Conservation (phyloP, 306 rosid genomes). For the Clitoria ternatea region DNA sequence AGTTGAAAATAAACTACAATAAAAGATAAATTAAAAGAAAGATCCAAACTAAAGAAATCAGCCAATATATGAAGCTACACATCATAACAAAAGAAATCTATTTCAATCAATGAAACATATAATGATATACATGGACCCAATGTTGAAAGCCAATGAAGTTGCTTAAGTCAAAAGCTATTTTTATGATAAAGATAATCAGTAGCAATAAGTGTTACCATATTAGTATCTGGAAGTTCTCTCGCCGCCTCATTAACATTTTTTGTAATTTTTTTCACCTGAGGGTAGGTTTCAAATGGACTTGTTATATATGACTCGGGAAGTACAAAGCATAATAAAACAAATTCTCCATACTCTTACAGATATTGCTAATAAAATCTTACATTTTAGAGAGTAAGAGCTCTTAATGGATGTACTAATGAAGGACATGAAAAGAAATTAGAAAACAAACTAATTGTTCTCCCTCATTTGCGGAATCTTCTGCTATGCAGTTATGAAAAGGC, state of each 20-base stretch:
- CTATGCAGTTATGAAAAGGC: slow-evolving; percentile 69
- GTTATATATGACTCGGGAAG: slow-evolving; percentile 5
- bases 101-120: too few species aligned
- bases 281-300: slow-evolving; percentile 14
- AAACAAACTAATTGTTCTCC: slow-evolving; percentile 67
- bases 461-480: slow-evolving; percentile 59
- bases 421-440: slow-evolving; percentile 22
- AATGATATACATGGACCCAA: too few species aligned
- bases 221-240: slow-evolving; percentile 96
- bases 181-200: background rate
- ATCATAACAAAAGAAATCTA: too few species aligned
- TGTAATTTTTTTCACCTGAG: slow-evolving; percentile 78
- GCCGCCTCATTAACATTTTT: slow-evolving; percentile 81
- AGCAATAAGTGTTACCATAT: slow-evolving; percentile 46
- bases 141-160: too few species aligned
- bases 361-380: too few species aligned
- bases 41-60: too few species aligned
- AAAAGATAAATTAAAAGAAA: too few species aligned
- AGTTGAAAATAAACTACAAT: too few species aligned
- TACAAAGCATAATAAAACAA: too few species aligned
- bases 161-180: slow-evolving; percentile 15
- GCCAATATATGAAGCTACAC: too few species aligned
- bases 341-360: background rate
- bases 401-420: background rate
- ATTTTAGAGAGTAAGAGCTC: too few species aligned